Percentiles rank a stretch among this genome's conserved stretches.
phyloP scores from a whole-genome alignment of 1,284 basidiomycete genomes.

The Moesziomyces sp. region DNA sequence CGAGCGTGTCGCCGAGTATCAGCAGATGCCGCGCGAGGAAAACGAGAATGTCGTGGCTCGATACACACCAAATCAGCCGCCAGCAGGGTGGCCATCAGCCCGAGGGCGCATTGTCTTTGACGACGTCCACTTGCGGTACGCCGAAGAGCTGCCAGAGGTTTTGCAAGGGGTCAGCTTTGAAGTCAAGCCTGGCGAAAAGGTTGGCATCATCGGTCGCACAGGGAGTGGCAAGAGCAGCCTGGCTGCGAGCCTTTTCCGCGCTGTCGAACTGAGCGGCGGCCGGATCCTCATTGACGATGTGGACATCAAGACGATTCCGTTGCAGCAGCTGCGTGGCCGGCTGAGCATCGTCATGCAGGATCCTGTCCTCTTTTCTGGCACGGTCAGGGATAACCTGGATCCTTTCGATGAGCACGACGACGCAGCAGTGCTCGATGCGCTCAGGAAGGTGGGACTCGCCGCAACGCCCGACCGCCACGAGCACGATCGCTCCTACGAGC shows the following conservation, averaged over 20 bases:
- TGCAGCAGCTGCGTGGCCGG: conserved; percentile 64
- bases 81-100: conserved; percentile 70
- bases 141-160: conserved; percentile 83
- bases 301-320: conserved; percentile 47
- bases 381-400: conserved; percentile 85
- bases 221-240: conserved; percentile 68
- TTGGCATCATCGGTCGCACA: conserved; percentile 70
- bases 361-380: conserved; percentile 86
- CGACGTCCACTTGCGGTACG: conserved; percentile 82
- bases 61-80: conserved; percentile 23
- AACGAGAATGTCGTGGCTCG: conserved; percentile 10
- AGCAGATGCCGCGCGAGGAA: conserved; percentile 86
- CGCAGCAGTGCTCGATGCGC: conserved; percentile 76
- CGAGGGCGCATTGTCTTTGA: conserved; percentile 74
- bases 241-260: conserved; percentile 32
- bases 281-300: conserved; percentile 61
- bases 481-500: not conserved
- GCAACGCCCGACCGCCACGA: conserved; percentile 58
- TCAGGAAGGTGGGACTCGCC: conserved; percentile 28
- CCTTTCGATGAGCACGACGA: conserved; percentile 87
- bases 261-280: conserved; percentile 49
- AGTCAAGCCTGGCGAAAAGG: conserved; percentile 78
- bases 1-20: conserved; percentile 88
- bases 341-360: conserved; percentile 72
- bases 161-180: conserved; percentile 81